Evolutionary conservation across 306 rosid species (phyloP), one percentile per base, ranked within the genome.

Genomic region (Castanospermum australe): DNA sequence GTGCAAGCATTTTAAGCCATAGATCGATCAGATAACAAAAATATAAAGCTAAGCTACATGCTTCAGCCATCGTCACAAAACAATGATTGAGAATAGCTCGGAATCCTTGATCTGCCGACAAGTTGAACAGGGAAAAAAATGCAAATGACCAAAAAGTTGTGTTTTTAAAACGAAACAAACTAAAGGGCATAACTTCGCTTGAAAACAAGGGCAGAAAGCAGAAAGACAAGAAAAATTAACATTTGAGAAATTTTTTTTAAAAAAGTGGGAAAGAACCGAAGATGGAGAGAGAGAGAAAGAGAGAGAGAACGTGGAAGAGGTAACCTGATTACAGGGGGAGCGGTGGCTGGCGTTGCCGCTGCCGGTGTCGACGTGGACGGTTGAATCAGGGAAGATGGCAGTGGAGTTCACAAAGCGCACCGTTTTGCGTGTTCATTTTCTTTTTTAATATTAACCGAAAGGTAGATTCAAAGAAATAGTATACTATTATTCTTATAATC

Each of bases 71-170:
- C 10, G 64, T 4, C 54, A 63, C 32, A 5, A 8, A 48, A 35
- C 24, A 22, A 17, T 4, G 7, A 44, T 5, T 4, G 11, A 52
- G 3, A 18, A 70, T 51, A 45, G 20, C 2, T 30, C 17, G 14
- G 39, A 73, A 28, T 33, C 81, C 42, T 39, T 69, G 79, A 84
- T 80, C 79, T 44, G 73, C 28, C 14, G 1, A 71, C 8, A 71
- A 51, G 50, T n/a, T 25, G 3, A 69, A 61, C 35, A n/a, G n/a
- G n/a, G n/a, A 9, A 12, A 14, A 44, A 54, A 38, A 61, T 60
- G 32, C 39, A 44, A 17, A 28, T 32, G 68, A 48, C 22, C n/a
- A 17, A 22, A 69, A 52, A 51, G 5, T 8, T 36, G 65, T 7
- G 18, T 24, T 24, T 59, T 42, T 14, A 25, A 35, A 15, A 66